These are phyloP conservation scores for Wickerhamomyces chambardii DNA, from an alignment of 805 yeast species.

Conservation along the genomic window DNA sequence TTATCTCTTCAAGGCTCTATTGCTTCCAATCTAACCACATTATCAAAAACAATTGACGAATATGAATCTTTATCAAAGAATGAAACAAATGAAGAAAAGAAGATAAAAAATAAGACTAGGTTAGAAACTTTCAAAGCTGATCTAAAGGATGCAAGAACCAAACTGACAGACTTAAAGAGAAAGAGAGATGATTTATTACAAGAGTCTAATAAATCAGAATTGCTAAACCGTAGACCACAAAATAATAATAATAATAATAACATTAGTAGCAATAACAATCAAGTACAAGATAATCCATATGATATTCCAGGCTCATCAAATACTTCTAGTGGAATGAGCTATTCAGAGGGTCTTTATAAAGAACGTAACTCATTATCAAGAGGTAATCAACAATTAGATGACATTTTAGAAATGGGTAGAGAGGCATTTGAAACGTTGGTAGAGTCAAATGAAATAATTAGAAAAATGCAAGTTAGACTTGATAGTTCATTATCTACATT, in stretches of 20 bases:
- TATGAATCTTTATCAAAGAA: conserved; percentile 50
- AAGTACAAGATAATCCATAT: conserved; percentile 11
- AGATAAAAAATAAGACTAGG: conserved; percentile 51
- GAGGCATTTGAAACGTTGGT: conserved; percentile 78
- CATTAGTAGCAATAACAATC: conserved; percentile 1
- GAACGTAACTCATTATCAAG: conserved; percentile 57
- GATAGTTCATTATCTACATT: conserved; percentile 65
- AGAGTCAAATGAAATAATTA: conserved; percentile 71
- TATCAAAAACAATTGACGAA: conserved; percentile 69
- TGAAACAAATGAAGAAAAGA: conserved; percentile 44
- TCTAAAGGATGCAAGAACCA: conserved; percentile 18
- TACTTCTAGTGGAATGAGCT: conserved; percentile 31
- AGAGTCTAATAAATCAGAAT: conserved; percentile 33
- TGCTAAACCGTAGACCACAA: conserved; percentile 31
- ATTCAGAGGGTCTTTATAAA: conserved; percentile 57
- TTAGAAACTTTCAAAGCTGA: conserved; percentile 44
- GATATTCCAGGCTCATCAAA: conserved; percentile 2
- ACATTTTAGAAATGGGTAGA: conserved; percentile 84
- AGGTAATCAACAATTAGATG: conserved; percentile 80
- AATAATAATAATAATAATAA: conserved; percentile 4
- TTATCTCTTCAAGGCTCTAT: conserved; percentile 66
- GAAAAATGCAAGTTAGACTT: conserved; percentile 52
- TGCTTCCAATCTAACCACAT: conserved; percentile 71
- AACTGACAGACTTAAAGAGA: conserved; percentile 26
- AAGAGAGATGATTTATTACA: conserved; percentile 24